phyloP scores from a whole-genome alignment of 1,139 yeast genomes.

The Yamadazyma jaroonii region DNA sequence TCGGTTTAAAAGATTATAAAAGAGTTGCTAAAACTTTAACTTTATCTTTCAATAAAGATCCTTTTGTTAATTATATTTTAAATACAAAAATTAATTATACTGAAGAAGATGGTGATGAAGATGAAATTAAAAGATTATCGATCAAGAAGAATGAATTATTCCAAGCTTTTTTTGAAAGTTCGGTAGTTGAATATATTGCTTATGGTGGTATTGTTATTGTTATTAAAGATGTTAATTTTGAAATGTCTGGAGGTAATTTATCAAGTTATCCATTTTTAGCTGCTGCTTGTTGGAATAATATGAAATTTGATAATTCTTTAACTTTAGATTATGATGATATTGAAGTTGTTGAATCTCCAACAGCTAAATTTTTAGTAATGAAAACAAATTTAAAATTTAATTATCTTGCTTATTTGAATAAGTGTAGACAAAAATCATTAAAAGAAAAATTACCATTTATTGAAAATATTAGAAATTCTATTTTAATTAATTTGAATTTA shows the following conservation, averaged over 20 bases:
- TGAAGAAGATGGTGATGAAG: conserved; percentile 14
- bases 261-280: conserved; percentile 28
- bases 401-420: conserved; percentile 31
- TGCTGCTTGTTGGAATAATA: conserved; percentile 38
- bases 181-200: conserved; percentile 34
- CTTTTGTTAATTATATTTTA: conserved; percentile 39
- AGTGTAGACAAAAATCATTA: conserved; percentile 34
- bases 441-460: conserved; percentile 35
- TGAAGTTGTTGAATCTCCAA: conserved; percentile 20
- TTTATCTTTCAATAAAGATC: conserved; percentile 39
- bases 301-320: conserved; percentile 25
- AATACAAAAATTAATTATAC: conserved; percentile 27
- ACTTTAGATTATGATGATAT: conserved; percentile 20
- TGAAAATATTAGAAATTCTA: conserved; percentile 27
- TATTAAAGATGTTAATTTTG: conserved; percentile 34
- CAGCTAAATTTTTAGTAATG: conserved; percentile 4
- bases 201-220: conserved; percentile 32
- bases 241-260: conserved; percentile 9
- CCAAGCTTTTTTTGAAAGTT: conserved; percentile 35
- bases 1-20: conserved; percentile 32
- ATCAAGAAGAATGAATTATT: conserved; percentile 33
- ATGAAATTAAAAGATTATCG: conserved; percentile 11
- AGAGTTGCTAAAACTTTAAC: conserved; percentile 39
- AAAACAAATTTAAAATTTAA: conserved; percentile 23
- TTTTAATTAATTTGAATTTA: conserved; percentile 16